phyloP scores from a whole-genome alignment of 176 grass and related monocot species.

The Carex littledalei region DNA sequence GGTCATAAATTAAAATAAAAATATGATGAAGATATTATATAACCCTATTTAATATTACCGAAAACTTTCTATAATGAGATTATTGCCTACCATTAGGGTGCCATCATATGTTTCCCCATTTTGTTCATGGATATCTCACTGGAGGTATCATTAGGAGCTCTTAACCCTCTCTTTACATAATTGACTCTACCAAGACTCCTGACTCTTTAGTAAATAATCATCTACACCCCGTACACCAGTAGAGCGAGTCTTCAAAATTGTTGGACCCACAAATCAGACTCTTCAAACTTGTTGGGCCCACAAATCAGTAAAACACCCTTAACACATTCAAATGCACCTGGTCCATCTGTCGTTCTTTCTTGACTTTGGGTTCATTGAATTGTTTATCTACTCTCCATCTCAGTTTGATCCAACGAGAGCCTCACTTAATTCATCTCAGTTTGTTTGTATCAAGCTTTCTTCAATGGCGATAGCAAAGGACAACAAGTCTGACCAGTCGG shows the following conservation, averaged over 20 bases:
- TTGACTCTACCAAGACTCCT: constrained; percentile 5
- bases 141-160: neutral
- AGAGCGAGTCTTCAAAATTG: neutral
- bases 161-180: constrained; percentile 12
- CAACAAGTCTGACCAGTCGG: constrained; percentile 33
- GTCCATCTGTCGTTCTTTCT: neutral
- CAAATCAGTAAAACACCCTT: neutral
- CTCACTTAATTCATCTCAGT: no score
- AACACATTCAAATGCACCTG: neutral
- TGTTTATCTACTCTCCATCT: neutral
- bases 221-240: neutral
- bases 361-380: constrained; percentile 1
- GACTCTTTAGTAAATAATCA: neutral
- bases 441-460: constrained; percentile 13
- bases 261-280: neutral
- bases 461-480: constrained; percentile 71
- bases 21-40: no score
- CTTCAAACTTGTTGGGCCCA: neutral
- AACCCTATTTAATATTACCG: neutral
- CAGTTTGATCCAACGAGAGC: no score
- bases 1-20: no score
- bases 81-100: neutral
- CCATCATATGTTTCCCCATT: neutral
- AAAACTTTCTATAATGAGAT: neutral
- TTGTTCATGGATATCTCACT: neutral